Evolutionary conservation across 345 rosid species (phyloP).

Genomic region (Ricinus communis): DNA sequence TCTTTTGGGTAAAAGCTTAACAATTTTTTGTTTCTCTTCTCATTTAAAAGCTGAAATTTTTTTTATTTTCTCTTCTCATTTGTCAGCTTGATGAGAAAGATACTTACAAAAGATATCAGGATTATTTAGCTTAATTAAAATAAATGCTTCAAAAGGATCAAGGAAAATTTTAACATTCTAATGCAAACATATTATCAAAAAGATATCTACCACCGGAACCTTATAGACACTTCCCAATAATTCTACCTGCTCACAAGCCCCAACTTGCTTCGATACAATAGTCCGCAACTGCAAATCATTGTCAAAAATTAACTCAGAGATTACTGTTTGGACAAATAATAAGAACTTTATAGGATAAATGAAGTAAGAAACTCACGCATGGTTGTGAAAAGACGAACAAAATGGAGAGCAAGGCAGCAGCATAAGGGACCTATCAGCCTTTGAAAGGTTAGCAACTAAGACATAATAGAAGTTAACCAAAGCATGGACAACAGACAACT

Average conservation of each 20-base stretch:
- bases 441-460: slow-evolving; percentile 25
- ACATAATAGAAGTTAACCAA: neutral
- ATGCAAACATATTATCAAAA: neutral
- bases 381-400: slow-evolving; percentile 65
- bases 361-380: slow-evolving; percentile 54
- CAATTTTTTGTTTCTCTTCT: neutral
- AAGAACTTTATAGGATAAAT: neutral
- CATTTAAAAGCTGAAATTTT: neutral
- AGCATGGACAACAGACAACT: neutral
- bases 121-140: neutral
- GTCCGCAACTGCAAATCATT: slow-evolving; percentile 61
- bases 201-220: neutral
- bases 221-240: neutral
- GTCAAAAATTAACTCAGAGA: neutral
- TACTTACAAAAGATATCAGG: neutral
- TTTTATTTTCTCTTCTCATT: neutral
- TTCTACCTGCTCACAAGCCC: slow-evolving; percentile 76
- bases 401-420: slow-evolving; percentile 60
- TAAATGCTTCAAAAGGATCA: neutral
- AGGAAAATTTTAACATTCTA: neutral
- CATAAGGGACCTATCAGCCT: slow-evolving; percentile 70
- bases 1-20: neutral
- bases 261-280: slow-evolving; percentile 86
- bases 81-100: neutral
- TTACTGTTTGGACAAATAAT: neutral